Evolutionary conservation across 306 rosid genomes (phyloP).

Genomic region (Cucurbita moschata): DNA sequence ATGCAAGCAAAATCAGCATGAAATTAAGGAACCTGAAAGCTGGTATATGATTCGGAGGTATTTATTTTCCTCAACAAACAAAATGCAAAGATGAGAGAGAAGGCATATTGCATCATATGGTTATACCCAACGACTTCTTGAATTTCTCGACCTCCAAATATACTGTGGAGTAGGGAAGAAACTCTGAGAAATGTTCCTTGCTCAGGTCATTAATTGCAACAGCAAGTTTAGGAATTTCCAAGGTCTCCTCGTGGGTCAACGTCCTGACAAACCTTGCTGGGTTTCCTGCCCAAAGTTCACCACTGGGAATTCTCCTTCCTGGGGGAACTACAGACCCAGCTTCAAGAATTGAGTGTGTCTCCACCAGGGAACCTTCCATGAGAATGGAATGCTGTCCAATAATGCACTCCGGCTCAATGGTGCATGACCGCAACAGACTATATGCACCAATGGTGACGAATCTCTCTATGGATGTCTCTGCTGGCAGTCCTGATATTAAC

Average conservation of each 20-base stretch:
- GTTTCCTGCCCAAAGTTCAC: conserved; percentile 98
- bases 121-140: conserved; percentile 79
- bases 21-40: conserved; percentile 20
- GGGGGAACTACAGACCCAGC: conserved; percentile 99
- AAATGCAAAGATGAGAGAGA: conserved; percentile 21
- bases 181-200: conserved; percentile 65
- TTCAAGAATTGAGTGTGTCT: conserved; percentile 89
- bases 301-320: conserved; percentile 83
- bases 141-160: conserved; percentile 98
- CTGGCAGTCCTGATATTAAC: conserved; percentile 66
- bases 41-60: conserved; percentile 28
- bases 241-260: conserved; percentile 74
- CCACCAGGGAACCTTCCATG: conserved; percentile 96
- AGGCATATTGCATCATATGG: conserved; percentile 35
- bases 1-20: conserved; percentile 10
- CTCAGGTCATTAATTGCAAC: conserved; percentile 86
- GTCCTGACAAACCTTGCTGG: conserved; percentile 88
- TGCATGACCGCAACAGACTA: conserved; percentile 89
- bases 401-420: conserved; percentile 92
- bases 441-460: conserved; percentile 86
- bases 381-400: conserved; percentile 96
- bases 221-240: conserved; percentile 95
- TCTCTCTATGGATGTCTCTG: conserved; percentile 74
- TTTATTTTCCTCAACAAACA: conserved; percentile 61
- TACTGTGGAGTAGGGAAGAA: conserved; percentile 82